Base-by-base conservation (phyloP, 192 early-diverging fungal genomes). In the Dissophora globulifera region DNA sequence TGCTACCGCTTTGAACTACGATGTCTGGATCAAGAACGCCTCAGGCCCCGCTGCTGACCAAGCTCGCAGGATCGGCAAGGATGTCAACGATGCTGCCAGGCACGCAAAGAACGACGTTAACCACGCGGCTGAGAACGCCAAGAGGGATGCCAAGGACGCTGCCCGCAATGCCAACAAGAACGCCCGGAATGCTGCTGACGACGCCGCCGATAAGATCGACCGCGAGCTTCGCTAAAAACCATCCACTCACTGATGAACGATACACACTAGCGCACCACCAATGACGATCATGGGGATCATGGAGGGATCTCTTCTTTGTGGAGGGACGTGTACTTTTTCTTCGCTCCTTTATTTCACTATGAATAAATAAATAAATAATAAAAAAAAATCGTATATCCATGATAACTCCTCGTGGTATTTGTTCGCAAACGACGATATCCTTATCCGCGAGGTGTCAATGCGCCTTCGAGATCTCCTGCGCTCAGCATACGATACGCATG, bases 21-120 rank as follows among this genome's bases (percentile, higher is more conserved):
- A 75, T 31, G 33, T 75, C 45, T 75, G 70, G 70, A 75, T 75
- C 55, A 75, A 75, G 49, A 50, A 65, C 32, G 61, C 61, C 1
- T 11, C 46, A 19, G 70, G 70, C 4, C 50, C 62, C 9, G 70
- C 70, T 35, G 70, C 61, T 26, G 55, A 75, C 27, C 45, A 58
- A 8, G 70, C 56, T 15, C 70, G 70, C 41, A 64, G 42, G 25
- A 29, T 75, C 16, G 62, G 70, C 15, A 64, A 60, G 62, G 70
- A 65, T 17, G 70, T 52, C 40, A 51, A 51, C 17, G 32, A 65
- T 19, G 71, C 63, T 0, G 70, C 70, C 29, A 51, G 46, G 31
- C 67, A 75, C 38, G 49, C 56, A 61, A 75, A 75, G 62, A 17
- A 45, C 10, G 56, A 38, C 0, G 11, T 57, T 17, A 46, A 65